Percentiles rank a stretch among this genome's conserved stretches.
phyloP scores from a whole-genome alignment of 345 rosid genomes.

The Cardamine occulta region DNA sequence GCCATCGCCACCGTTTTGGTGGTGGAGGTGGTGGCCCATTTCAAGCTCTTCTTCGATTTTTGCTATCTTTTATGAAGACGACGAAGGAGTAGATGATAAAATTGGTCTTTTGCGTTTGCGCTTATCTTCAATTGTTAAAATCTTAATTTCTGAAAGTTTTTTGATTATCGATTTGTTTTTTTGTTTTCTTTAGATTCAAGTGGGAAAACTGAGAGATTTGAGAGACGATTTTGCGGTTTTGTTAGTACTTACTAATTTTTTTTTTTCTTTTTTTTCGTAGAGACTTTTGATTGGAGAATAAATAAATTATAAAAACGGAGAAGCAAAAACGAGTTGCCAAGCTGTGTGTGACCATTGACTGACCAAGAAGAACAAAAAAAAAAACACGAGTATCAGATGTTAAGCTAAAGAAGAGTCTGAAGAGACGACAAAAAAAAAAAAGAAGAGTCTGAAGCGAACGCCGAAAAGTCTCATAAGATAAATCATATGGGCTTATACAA shows the following conservation, averaged over 20 bases:
- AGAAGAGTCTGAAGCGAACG: too few relatives aligned
- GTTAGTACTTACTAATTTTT: not conserved
- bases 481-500: too few relatives aligned
- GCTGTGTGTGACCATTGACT: not conserved
- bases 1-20: slow-evolving; percentile 64
- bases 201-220: not conserved
- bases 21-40: slow-evolving; percentile 66
- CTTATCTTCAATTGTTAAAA: not conserved
- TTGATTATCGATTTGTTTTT: not conserved
- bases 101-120: not conserved
- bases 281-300: not conserved
- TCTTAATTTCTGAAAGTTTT: not conserved
- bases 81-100: not conserved
- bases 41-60: slow-evolving; percentile 49
- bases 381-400: not conserved
- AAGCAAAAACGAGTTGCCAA: not conserved
- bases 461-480: too few relatives aligned
- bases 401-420: too few relatives aligned
- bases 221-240: not conserved
- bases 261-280: not conserved
- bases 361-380: not conserved
- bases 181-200: not conserved
- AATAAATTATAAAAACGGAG: not conserved
- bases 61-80: slow-evolving; percentile 35
- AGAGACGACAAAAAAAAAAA: too few relatives aligned